phyloP scores from a whole-genome alignment of 192 early-diverging fungal genomes.

The Umbelopsis sp. region DNA sequence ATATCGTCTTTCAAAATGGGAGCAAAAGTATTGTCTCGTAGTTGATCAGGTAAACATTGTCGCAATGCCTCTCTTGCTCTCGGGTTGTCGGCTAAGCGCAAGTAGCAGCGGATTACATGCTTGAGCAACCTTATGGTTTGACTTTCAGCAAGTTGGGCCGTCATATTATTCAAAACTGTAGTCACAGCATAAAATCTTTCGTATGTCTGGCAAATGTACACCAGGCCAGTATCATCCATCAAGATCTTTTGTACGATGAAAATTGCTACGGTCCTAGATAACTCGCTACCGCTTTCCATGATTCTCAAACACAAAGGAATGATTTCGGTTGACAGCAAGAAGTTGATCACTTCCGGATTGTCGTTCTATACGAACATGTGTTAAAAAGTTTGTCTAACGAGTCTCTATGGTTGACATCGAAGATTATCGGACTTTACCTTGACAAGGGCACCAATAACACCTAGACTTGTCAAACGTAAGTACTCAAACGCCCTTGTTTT shows the following conservation, averaged over 20 bases:
- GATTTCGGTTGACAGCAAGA: slow-evolving; percentile 95
- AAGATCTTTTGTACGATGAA: slow-evolving; percentile 99
- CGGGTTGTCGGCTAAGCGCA: slow-evolving; percentile 91
- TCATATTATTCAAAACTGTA: slow-evolving; percentile 92
- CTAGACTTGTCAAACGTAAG: slow-evolving; percentile 88
- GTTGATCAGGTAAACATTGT: slow-evolving; percentile 85
- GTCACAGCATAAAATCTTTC: slow-evolving; percentile 94
- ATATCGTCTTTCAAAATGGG: slow-evolving; percentile 86
- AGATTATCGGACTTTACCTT: slow-evolving; percentile 82
- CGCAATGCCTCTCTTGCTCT: slow-evolving; percentile 89
- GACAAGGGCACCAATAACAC: slow-evolving; percentile 96
- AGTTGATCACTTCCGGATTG: slow-evolving; percentile 93
- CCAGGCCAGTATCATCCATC: slow-evolving; percentile 89
- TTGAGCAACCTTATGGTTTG: slow-evolving; percentile 89
- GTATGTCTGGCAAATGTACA: slow-evolving; percentile 88
- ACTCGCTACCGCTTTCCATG: slow-evolving; percentile 96
- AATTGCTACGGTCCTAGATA: slow-evolving; percentile 97
- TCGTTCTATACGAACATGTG: slow-evolving; percentile 63
- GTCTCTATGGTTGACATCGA: too few relatives aligned
- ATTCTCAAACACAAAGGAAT: slow-evolving; percentile 97
- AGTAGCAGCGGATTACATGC: slow-evolving; percentile 91
- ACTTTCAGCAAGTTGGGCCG: slow-evolving; percentile 84
- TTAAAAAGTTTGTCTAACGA: too few relatives aligned
- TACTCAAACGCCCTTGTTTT: slow-evolving; percentile 98
- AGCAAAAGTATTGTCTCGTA: slow-evolving; percentile 89